Base-by-base conservation (phyloP, 164 flowering plant genomes). In the Chimonanthus praecox region DNA sequence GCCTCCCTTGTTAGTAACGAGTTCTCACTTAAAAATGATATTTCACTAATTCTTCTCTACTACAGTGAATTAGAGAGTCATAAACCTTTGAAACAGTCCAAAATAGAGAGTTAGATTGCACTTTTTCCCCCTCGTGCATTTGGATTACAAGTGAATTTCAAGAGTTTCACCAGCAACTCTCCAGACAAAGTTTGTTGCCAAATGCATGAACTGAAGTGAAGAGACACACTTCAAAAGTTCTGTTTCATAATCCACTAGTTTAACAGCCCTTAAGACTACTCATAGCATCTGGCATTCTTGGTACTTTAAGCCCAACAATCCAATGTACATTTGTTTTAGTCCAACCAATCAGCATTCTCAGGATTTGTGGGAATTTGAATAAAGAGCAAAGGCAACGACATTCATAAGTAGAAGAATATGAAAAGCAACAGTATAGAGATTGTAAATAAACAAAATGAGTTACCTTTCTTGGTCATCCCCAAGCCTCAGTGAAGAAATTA, bases 401-500 rank as follows among this genome's bases (percentile, higher is more conserved):
- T 44, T 66, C 47, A 43, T 8, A 45, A 66, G 45, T 5, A 44
- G 11, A 44, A 46, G 68, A 66, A 1, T 44, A 33, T 8, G 16
- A 45, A 44, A 66, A 44, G 3, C 10, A 69, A 10, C 49, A 20
- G 45, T n/a, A 54, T 18, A 20, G 62, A 54, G 4, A n/a, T 11
- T 54, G 60, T 54, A 54, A 13, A 54, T 13, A n/a, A 54, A 9
- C 11, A 10, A 54, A 10, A 54, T 54, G 11, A 54, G 71, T 70
- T 76, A 95, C 99, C 96, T 93, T 61, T 93, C 97, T 71, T 88
- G 91, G 74, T 90, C 94, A 85, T 93, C 98, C 68, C 97, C 98
- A 66, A 93, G 92, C 83, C 97, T 87, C 69, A 95, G 75, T 49
- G 99, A 90, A 13, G 98, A 95, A 77, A 95, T 93, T 18, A 95